Evolutionary conservation across 2,329 filamentous ascomycete genomes (phyloP), one percentile per base, ranked within the genome.

Genomic region (Plectosphaerella plurivora): DNA sequence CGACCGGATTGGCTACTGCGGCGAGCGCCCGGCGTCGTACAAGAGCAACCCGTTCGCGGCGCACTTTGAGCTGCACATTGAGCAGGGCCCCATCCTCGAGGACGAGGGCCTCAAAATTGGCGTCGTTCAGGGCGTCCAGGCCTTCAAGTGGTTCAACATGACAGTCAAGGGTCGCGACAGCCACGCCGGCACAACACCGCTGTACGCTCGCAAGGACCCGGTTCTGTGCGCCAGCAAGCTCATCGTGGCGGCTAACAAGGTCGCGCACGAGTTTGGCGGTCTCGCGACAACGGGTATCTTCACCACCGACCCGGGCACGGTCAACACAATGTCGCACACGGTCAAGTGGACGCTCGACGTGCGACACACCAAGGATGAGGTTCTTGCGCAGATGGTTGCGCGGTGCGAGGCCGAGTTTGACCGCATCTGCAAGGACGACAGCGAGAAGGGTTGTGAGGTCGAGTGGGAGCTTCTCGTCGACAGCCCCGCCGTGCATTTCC

Each of bases 1-100:
- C 0, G 73, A 87, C 62, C 77, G 86, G 15, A 91, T 91, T 48
- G 84, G 84, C 1, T 91, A 88, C 56, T 69, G 89, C 0, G 89
- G 88, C n/a, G 58, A 68, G 0, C 69, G 74, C 0, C 55, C 61
- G 0, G 60, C 61, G 10, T 62, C 59, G 22, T 52, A 61, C 46
- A 48, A 58, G 3, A 45, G 58, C 2, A 57, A 49, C 1, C 87
- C 86, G 0, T 83, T 91, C 69, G 86, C 82, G 1, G 88, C 87
- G 1, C 82, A 93, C 69, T 88, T 93, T 67, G 45, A 47, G 33
- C 33, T 47, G 45, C 45, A 47, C 45, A 47, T 47, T 22, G 45
- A 47, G 45, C 45, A 47, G 45, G 45, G 45, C 24, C 45, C 44
- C 10, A 45, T 41, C 14, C 49, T 51, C 49, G 54, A 57, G 8